These are phyloP conservation scores for Metschnikowia proteae DNA, from an alignment of 805 yeast genomes.

Conservation along the genomic window DNA sequence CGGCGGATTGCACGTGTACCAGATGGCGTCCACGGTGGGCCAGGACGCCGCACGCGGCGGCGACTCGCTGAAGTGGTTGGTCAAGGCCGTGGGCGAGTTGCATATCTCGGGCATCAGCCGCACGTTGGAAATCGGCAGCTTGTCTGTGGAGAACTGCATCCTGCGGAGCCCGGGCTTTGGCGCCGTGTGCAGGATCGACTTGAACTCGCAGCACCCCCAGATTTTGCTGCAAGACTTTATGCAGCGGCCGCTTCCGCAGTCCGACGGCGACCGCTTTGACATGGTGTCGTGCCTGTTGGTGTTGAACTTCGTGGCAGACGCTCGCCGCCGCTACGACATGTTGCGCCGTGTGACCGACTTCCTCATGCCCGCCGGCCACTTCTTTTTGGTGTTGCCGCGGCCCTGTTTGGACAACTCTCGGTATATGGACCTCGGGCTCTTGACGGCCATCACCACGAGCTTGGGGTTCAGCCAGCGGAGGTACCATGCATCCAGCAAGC, in stretches of 20 bases:
- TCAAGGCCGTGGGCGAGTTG: conserved; percentile 60
- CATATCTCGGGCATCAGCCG: not conserved
- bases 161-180: conserved; percentile 55
- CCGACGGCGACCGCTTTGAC: conserved; percentile 48
- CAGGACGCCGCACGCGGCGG: conserved; percentile 80
- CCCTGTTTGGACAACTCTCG: conserved; percentile 86
- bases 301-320: conserved; percentile 79
- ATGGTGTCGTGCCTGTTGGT: conserved; percentile 82
- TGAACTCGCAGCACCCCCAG: conserved; percentile 71
- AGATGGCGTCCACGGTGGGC: conserved; percentile 81
- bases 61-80: conserved; percentile 78
- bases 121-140: conserved; percentile 82
- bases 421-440: conserved; percentile 51
- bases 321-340: conserved; percentile 75
- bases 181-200: conserved; percentile 62
- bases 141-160: conserved; percentile 64
- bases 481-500: conserved; percentile 60
- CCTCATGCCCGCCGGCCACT: conserved; percentile 37
- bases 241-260: conserved; percentile 60
- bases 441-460: conserved; percentile 44
- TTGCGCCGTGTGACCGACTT: conserved; percentile 55
- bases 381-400: conserved; percentile 82
- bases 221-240: conserved; percentile 81
- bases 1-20: conserved; percentile 81
- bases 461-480: conserved; percentile 56